These are phyloP conservation scores for Myriosclerotinia duriaeana DNA, from an alignment of 2,329 filamentous ascomycete genomes.

Conservation along the genomic window DNA sequence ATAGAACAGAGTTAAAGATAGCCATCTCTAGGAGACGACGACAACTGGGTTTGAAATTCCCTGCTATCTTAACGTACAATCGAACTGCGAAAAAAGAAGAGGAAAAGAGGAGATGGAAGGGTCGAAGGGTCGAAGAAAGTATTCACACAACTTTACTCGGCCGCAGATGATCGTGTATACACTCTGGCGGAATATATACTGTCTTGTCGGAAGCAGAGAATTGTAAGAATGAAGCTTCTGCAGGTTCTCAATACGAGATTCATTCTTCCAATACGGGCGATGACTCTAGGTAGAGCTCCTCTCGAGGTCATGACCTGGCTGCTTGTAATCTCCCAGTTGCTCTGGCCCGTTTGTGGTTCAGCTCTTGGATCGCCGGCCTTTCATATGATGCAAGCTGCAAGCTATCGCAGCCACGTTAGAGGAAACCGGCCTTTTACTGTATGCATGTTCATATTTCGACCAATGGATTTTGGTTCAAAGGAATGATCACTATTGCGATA, in stretches of 20 bases:
- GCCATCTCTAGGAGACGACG: slow-evolving; percentile 26
- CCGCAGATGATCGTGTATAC: neutral
- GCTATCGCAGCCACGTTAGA: no score
- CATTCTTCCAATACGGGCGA: neutral
- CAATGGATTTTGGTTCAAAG: neutral
- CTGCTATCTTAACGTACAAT: slow-evolving; percentile 26
- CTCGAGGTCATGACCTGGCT: neutral
- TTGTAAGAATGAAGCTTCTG: neutral
- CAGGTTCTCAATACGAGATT: neutral
- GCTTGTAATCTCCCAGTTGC: neutral
- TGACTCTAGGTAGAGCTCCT: neutral
- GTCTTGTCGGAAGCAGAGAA: neutral
- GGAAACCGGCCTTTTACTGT: no score
- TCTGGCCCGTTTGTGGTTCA: neutral
- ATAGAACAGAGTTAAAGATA: slow-evolving; percentile 29
- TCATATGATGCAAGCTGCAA: neutral
- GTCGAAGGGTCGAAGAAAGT: no score
- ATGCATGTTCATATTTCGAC: neutral
- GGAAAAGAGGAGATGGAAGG: neutral
- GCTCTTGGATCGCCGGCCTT: neutral
- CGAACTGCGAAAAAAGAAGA: slow-evolving; percentile 24
- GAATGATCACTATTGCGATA: neutral
- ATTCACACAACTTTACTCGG: neutral
- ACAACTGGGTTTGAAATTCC: slow-evolving; percentile 29
- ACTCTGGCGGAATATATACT: neutral